Percentiles rank a stretch among this genome's conserved stretches.
Evolutionary conservation across 129 eudicot species (phyloP).

Genomic region (Artemisia argyi): DNA sequence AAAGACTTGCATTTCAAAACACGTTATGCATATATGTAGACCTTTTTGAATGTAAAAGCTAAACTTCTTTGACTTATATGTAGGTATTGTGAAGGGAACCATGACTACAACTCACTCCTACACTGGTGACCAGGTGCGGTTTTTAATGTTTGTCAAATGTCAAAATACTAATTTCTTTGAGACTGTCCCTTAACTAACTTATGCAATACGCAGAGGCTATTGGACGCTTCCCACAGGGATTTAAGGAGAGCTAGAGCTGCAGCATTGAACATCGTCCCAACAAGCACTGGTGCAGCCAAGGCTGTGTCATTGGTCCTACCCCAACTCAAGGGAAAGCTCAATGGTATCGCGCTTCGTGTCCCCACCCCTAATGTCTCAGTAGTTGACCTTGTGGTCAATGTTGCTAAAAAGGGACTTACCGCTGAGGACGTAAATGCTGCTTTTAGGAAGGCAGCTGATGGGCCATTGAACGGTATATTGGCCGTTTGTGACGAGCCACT

Average conservation of each 20-base stretch:
- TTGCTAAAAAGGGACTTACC: conserved; percentile 74
- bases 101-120: conserved; percentile 99
- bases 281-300: conserved; percentile 99
- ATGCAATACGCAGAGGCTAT: conserved; percentile 54
- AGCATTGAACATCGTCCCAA: conserved; percentile 94
- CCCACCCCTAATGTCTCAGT: conserved; percentile 98
- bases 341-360: conserved; percentile 96
- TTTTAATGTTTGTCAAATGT: not conserved
- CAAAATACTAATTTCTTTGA: conserved; percentile 12
- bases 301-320: conserved; percentile 96
- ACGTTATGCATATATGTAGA: not conserved
- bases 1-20: not conserved
- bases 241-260: conserved; percentile 98
- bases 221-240: conserved; percentile 97
- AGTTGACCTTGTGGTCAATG: conserved; percentile 90
- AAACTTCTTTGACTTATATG: not conserved
- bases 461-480: conserved; percentile 78
- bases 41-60: not conserved
- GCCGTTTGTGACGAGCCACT: conserved; percentile 90
- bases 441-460: conserved; percentile 89
- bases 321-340: conserved; percentile 95
- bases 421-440: conserved; percentile 95
- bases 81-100: conserved; percentile 93
- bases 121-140: conserved; percentile 91
- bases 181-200: not conserved